phyloP scores from a whole-genome alignment of 169 alveolate species.

The Theileria luwenshuni region DNA sequence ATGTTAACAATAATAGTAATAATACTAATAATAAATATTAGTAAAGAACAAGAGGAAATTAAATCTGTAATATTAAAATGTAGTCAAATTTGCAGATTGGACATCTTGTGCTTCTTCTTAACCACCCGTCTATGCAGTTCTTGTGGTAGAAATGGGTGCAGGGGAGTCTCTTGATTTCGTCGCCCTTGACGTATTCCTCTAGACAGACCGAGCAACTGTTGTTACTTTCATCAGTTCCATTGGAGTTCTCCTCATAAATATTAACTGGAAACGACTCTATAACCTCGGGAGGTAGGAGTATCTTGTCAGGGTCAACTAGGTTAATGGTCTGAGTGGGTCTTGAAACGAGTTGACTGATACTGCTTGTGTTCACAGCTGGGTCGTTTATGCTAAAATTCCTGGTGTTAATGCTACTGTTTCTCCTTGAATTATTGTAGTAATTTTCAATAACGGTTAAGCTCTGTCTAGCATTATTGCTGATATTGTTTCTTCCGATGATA shows the following conservation, averaged over 20 bases:
- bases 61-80: constrained; percentile 25
- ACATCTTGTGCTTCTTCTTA: constrained; percentile 62
- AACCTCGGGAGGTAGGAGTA: not conserved
- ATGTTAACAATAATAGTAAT: not conserved
- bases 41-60: no score
- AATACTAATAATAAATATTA: not conserved
- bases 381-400: not conserved
- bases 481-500: no score
- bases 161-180: constrained; percentile 49
- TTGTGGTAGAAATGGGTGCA: constrained; percentile 68
- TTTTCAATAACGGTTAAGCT: no score
- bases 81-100: constrained; percentile 69
- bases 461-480: no score
- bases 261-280: constrained; percentile 11
- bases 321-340: constrained; percentile 2
- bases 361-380: not conserved
- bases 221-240: not conserved
- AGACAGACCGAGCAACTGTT: constrained; percentile 49
- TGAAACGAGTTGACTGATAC: not conserved
- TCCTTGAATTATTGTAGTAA: no score
- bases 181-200: constrained; percentile 45
- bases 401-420: not conserved
- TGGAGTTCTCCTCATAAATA: not conserved
- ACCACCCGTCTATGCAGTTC: constrained; percentile 66
- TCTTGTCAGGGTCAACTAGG: not conserved